phyloP scores from a whole-genome alignment of 495 filamentous ascomycete species.

The Aspergillus baeticus region DNA sequence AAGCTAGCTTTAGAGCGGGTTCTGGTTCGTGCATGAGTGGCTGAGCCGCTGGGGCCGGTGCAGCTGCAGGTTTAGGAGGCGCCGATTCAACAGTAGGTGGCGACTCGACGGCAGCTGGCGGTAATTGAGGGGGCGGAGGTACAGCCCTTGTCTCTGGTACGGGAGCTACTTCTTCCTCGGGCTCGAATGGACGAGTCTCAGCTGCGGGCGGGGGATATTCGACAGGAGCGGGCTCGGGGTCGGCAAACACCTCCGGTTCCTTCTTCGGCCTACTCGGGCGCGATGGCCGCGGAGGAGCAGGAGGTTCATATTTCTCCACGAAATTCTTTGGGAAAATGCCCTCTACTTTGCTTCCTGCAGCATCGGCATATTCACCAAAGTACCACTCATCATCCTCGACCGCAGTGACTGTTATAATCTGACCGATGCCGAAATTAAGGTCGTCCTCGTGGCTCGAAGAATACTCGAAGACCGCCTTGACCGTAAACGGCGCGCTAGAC shows the following conservation, averaged over 20 bases:
- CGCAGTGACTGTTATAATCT: slow-evolving; percentile 90
- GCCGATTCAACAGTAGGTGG: slow-evolving; percentile 18
- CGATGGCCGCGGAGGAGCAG: slow-evolving; percentile 80
- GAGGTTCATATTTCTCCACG: slow-evolving; percentile 91
- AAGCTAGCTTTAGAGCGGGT: slow-evolving; percentile 39
- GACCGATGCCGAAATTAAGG: slow-evolving; percentile 78
- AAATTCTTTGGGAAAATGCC: slow-evolving; percentile 98
- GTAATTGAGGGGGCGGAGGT: slow-evolving; percentile 40
- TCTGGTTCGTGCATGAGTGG: slow-evolving; percentile 29
- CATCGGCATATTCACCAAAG: slow-evolving; percentile 82
- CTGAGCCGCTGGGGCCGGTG: slow-evolving; percentile 18
- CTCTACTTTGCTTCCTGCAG: slow-evolving; percentile 67
- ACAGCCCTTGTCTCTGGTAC: slow-evolving; percentile 29
- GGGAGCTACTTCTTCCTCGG: slow-evolving; percentile 31
- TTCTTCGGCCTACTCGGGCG: slow-evolving; percentile 71
- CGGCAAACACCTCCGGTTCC: slow-evolving; percentile 49
- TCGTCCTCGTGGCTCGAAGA: slow-evolving; percentile 89
- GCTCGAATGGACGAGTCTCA: slow-evolving; percentile 32
- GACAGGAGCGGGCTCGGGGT: slow-evolving; percentile 41
- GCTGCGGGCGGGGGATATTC: slow-evolving; percentile 29
- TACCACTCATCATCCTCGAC: slow-evolving; percentile 96
- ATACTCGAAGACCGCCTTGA: slow-evolving; percentile 95
- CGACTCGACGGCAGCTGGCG: slow-evolving; percentile 20
- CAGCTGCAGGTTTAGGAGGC: slow-evolving; percentile 15
- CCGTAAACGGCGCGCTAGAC: slow-evolving; percentile 81